Evolutionary conservation across 192 early-diverging fungal species (phyloP).

Genomic region (Coemansia guatemalensis): DNA sequence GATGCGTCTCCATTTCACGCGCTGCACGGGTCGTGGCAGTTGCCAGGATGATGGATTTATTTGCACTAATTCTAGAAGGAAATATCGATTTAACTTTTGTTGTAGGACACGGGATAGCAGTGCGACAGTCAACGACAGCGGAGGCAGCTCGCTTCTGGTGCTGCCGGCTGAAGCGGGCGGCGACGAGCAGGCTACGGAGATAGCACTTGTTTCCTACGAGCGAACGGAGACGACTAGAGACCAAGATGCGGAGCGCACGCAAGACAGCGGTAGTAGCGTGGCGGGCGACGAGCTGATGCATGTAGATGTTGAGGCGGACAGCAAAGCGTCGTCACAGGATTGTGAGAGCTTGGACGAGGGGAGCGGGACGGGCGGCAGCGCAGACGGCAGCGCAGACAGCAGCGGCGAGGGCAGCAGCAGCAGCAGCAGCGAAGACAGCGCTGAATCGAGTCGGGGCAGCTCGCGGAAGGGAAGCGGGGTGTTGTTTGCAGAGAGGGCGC

Average conservation of each 20-base stretch:
- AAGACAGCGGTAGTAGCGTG: neutral
- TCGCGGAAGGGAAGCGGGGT: neutral
- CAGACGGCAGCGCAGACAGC: neutral
- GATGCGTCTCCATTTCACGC: neutral
- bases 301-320: neutral
- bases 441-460: neutral
- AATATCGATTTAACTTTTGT: neutral
- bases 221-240: neutral
- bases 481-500: neutral
- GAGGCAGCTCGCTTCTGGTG: conserved; percentile 10
- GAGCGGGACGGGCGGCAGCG: neutral
- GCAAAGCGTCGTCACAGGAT: neutral
- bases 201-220: conserved; percentile 12
- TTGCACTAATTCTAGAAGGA: neutral
- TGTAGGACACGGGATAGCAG: conserved; percentile 17
- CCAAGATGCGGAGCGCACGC: neutral
- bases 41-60: neutral
- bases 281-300: neutral
- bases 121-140: neutral
- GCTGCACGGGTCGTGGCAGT: neutral
- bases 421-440: neutral
- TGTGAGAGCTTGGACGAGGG: neutral
- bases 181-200: neutral
- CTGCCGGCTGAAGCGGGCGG: conserved; percentile 6
- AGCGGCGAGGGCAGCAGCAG: neutral